These are phyloP conservation scores for Fusarium miscanthi DNA, from an alignment of 2,329 filamentous ascomycete genomes.

Conservation along the genomic window DNA sequence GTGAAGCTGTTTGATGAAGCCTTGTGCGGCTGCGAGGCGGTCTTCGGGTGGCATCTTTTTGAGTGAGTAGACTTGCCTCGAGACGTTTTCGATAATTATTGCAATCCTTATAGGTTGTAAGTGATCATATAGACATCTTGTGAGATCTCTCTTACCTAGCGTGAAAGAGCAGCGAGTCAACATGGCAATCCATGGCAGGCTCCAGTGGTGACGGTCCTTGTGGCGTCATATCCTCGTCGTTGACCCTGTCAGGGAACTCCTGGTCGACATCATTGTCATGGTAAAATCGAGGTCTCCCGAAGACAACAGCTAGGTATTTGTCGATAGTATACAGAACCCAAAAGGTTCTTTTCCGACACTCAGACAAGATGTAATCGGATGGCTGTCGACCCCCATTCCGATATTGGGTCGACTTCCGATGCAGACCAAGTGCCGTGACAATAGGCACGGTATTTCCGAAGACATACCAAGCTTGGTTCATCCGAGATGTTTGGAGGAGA, in stretches of 20 bases:
- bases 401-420: conserved; percentile 41
- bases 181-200: conserved; percentile 57
- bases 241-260: conserved; percentile 64
- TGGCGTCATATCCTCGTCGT: conserved; percentile 66
- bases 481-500: conserved; percentile 66
- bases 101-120: conserved; percentile 43
- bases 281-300: conserved; percentile 69
- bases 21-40: conserved; percentile 52
- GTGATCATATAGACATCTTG: rapidly evolving
- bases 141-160: conserved; percentile 46
- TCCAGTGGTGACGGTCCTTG: conserved; percentile 50
- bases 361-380: conserved; percentile 57
- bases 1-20: conserved; percentile 53
- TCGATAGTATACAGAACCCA: conserved; percentile 73
- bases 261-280: conserved; percentile 74
- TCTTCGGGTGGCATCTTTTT: conserved; percentile 50
- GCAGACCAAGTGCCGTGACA: conserved; percentile 56
- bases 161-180: conserved; percentile 59
- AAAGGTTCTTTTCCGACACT: conserved; percentile 68
- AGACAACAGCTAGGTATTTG: conserved; percentile 71
- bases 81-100: conserved; percentile 53
- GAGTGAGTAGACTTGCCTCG: conserved; percentile 55
- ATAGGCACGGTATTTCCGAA: conserved; percentile 69
- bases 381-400: conserved; percentile 25
- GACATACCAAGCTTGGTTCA: conserved; percentile 70